Evolutionary conservation across 257 asterid species (phyloP), one percentile per base, ranked within the genome.

Genomic region (Solanum paucissectum): DNA sequence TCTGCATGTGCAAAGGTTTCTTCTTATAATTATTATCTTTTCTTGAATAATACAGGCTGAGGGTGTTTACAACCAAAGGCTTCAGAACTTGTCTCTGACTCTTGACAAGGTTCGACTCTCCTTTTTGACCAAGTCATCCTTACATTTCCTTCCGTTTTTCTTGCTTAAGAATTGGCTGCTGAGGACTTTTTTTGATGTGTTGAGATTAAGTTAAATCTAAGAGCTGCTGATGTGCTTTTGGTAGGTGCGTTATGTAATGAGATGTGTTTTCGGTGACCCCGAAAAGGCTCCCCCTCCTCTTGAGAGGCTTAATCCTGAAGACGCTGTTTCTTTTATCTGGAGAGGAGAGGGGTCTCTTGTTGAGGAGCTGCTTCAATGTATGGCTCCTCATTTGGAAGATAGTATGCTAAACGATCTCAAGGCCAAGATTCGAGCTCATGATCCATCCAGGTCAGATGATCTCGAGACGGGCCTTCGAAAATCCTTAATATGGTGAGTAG

Each of bases 191-290:
- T 77, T 40, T 77, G 60, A 77, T 40, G 62, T 40, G 34, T 42
- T 77, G 60, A 77, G 60, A 77, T 77, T 38, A 32, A 82, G 44
- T 82, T 21, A 82, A 82, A 49, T 82, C 46, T 82, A 32, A 82
- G 86, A 82, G 86, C 58, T 37, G 68, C 25, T 29, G 25, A 29
- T 75, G 23, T 29, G 16, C 23, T 76, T 71, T n/a, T 88, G 90
- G 86, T 93, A 97, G 99, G 99, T 97, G 94, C 93, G 95, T 89
- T 96, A 97, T 90, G 99, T 97, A 33, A 94, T 97, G 99, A 91
- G 99, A 89, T 92, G 98, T 88, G 97, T 96, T 88, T 97, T 95
- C 72, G 98, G 97, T 83, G 98, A 97, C 93, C 99, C 99, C 20
- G 94, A 96, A 91, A 91, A 92, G 40, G 98, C 99, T 62, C 98